These are phyloP conservation scores for Hypoxylon intermedium DNA, from an alignment of 495 filamentous ascomycete genomes.

Conservation along the genomic window DNA sequence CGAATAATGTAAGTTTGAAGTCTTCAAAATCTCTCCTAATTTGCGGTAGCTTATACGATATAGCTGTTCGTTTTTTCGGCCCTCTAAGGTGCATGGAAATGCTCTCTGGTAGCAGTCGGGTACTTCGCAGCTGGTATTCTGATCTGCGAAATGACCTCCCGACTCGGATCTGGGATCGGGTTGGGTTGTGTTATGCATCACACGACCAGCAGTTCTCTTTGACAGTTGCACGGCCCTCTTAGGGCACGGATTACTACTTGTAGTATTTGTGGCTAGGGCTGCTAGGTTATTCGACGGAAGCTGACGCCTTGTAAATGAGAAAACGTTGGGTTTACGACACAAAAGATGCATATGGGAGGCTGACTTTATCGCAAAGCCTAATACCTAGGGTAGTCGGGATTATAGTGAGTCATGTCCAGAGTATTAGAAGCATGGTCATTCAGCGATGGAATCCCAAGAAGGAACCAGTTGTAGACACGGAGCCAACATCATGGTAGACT, in stretches of 20 bases:
- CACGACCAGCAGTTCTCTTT: conserved; percentile 30
- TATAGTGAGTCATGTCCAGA: conserved; percentile 20
- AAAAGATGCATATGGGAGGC: conserved; percentile 30
- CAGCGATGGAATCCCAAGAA: conserved; percentile 24
- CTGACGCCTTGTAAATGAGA: conserved; percentile 30
- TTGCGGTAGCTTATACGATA: conserved; percentile 31
- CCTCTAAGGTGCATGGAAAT: conserved; percentile 62
- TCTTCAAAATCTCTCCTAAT: neutral
- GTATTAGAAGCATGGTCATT: conserved; percentile 27
- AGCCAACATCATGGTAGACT: conserved; percentile 36
- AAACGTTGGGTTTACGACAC: conserved; percentile 36
- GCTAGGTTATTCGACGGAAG: conserved; percentile 21
- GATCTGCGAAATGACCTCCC: conserved; percentile 18
- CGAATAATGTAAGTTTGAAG: conserved; percentile 85
- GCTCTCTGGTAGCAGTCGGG: conserved; percentile 24
- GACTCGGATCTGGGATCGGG: conserved; percentile 14
- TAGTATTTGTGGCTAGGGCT: conserved; percentile 28
- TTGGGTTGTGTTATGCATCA: conserved; percentile 23
- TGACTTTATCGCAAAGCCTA: conserved; percentile 24
- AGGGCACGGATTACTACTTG: conserved; percentile 25
- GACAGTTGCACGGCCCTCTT: conserved; percentile 25
- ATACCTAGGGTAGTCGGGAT: conserved; percentile 8
- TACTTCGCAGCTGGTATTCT: conserved; percentile 20
- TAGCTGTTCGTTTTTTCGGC: conserved; percentile 99
- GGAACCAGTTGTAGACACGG: conserved; percentile 24